Percentiles rank a stretch among this genome's conserved stretches.
These are phyloP conservation scores for Hypoxylon lienhwacheense DNA, from an alignment of 495 filamentous ascomycete genomes.

Conservation along the genomic window DNA sequence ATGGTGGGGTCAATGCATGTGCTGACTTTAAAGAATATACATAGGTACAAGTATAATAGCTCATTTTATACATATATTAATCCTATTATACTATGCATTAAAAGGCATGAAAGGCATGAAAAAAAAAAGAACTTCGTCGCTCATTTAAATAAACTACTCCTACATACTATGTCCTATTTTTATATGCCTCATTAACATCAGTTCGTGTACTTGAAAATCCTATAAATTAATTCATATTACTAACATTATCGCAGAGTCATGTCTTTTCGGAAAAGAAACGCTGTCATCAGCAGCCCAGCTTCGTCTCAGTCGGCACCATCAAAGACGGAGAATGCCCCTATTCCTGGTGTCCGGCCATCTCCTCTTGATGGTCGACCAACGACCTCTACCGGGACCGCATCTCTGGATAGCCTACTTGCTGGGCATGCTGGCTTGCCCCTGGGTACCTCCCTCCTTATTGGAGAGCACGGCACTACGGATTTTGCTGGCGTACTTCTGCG, in stretches of 20 bases:
- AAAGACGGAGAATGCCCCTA: slow-evolving; percentile 42
- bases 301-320: slow-evolving; percentile 37
- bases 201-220: too few species aligned
- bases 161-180: too few species aligned
- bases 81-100: too few species aligned
- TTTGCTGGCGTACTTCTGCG: slow-evolving; percentile 82
- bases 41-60: too few species aligned
- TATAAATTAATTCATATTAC: neutral
- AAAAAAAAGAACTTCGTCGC: too few species aligned
- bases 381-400: slow-evolving; percentile 85
- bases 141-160: too few species aligned
- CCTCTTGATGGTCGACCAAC: slow-evolving; percentile 84
- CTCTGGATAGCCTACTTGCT: slow-evolving; percentile 81
- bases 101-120: too few species aligned
- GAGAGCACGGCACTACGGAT: slow-evolving; percentile 92
- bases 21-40: too few species aligned
- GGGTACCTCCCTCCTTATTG: slow-evolving; percentile 78
- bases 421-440: slow-evolving; percentile 87
- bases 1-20: too few species aligned
- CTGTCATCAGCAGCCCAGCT: slow-evolving; percentile 56
- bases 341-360: slow-evolving; percentile 79
- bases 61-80: too few species aligned
- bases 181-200: too few species aligned
- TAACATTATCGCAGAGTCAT: slow-evolving; percentile 52
- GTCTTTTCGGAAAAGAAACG: slow-evolving; percentile 90